phyloP scores from a whole-genome alignment of 2,329 filamentous ascomycete species.

The Salinomyces thailandicus region DNA sequence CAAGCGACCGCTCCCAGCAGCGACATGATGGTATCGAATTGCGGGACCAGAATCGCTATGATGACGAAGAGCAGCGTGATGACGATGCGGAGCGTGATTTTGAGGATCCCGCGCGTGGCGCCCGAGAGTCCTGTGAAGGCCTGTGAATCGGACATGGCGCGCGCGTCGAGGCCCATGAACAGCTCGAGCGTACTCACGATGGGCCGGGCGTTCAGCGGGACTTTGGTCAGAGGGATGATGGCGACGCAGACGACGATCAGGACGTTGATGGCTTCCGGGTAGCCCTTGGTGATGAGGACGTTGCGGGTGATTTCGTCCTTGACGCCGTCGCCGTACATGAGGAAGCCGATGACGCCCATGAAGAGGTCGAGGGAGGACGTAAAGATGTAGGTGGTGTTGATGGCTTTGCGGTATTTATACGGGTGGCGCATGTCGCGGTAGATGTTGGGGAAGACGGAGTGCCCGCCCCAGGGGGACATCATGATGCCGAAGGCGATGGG shows the following conservation, averaged over 20 bases:
- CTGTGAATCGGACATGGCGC: conserved; percentile 41
- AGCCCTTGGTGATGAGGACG: conserved; percentile 63
- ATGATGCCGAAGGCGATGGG: conserved; percentile 83
- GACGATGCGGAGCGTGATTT: conserved; percentile 52
- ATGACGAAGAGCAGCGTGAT: conserved; percentile 62
- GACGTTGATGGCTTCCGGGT: conserved; percentile 62
- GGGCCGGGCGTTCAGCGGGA: conserved; percentile 59
- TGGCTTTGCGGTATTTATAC: conserved; percentile 63
- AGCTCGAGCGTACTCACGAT: conserved; percentile 80
- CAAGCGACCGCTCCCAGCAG: conserved; percentile 83
- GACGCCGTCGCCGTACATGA: conserved; percentile 93
- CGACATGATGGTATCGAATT: conserved; percentile 83
- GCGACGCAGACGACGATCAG: conserved; percentile 77
- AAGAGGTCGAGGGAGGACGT: conserved; percentile 70
- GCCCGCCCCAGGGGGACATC: conserved; percentile 69
- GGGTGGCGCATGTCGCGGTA: conserved; percentile 47
- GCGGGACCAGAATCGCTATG: conserved; percentile 63
- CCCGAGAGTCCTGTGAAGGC: conserved; percentile 45
- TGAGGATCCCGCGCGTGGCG: conserved; percentile 48
- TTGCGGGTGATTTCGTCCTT: conserved; percentile 85
- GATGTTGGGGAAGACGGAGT: conserved; percentile 74
- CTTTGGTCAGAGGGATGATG: conserved; percentile 89
- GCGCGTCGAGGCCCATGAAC: conserved; percentile 59
- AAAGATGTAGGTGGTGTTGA: conserved; percentile 74
- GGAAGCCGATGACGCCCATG: conserved; percentile 71